phyloP scores from a whole-genome alignment of 2,329 filamentous ascomycete genomes.

The Scopulariopsis brevicaulis region DNA sequence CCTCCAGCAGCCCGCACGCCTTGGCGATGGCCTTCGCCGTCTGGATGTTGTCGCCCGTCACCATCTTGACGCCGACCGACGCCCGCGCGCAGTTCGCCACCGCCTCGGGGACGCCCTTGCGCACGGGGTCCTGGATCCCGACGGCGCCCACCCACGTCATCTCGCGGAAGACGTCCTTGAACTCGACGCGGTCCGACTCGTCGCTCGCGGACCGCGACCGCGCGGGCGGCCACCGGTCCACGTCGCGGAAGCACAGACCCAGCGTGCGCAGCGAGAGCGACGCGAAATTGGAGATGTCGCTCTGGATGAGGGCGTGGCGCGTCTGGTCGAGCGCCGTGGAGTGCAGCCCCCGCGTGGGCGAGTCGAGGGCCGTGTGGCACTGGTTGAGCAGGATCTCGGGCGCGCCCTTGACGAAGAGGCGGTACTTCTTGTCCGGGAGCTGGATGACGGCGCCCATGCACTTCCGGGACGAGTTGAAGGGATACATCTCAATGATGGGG shows the following conservation, averaged over 20 bases:
- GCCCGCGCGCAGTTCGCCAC: conserved; percentile 50
- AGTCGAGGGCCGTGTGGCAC: conserved; percentile 28
- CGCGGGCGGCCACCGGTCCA: conserved; percentile 28
- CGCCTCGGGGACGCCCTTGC: conserved; percentile 48
- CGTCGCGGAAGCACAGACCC: conserved; percentile 53
- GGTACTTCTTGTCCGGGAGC: conserved; percentile 30
- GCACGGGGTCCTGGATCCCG: conserved; percentile 56
- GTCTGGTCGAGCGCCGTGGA: conserved; percentile 16
- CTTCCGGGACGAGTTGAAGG: conserved; percentile 41
- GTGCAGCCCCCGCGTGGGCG: conserved; percentile 25
- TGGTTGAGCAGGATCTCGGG: conserved; percentile 42
- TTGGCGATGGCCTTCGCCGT: conserved; percentile 28
- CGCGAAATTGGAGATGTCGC: conserved; percentile 44
- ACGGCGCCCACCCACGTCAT: conserved; percentile 34
- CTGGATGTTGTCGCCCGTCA: conserved; percentile 35
- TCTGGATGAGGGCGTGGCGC: conserved; percentile 17
- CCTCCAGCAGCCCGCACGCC: conserved; percentile 42
- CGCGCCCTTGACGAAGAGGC: conserved; percentile 45
- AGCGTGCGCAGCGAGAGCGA: conserved; percentile 49
- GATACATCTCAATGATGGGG: conserved; percentile 35
- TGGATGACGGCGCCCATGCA: conserved; percentile 45
- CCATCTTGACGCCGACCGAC: conserved; percentile 54
- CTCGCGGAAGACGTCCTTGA: conserved; percentile 25
- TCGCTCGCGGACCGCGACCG: conserved; percentile 21
- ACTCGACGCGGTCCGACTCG: conserved; percentile 21